Conservation (phyloP, 2,329 filamentous ascomycete species). For the Fusarium armeniacum region DNA sequence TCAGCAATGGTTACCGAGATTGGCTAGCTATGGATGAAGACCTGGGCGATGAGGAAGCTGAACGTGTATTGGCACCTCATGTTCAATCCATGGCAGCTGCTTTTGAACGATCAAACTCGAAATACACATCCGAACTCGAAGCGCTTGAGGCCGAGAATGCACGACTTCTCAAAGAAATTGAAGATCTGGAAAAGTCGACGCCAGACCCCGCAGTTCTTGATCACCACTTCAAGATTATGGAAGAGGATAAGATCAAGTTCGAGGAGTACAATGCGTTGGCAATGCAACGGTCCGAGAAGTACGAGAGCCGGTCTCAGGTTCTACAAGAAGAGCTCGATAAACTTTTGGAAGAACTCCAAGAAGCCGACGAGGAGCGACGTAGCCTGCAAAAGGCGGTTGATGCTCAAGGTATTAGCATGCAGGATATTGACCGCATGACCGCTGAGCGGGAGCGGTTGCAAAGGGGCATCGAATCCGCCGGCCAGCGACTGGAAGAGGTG, state of each 20-base stretch:
- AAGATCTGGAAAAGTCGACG: slow-evolving; percentile 87
- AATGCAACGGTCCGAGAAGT: slow-evolving; percentile 88
- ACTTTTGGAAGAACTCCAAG: slow-evolving; percentile 78
- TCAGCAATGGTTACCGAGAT: slow-evolving; percentile 90
- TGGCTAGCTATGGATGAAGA: slow-evolving; percentile 96
- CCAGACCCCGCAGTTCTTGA: slow-evolving; percentile 88
- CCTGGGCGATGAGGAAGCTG: slow-evolving; percentile 85
- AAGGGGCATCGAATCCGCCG: slow-evolving; percentile 83
- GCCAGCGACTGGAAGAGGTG: slow-evolving; percentile 83
- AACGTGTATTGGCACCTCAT: slow-evolving; percentile 84
- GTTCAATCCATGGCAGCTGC: slow-evolving; percentile 88
- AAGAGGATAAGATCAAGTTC: slow-evolving; percentile 95
- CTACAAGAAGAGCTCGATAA: slow-evolving; percentile 90
- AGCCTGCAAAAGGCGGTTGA: slow-evolving; percentile 89
- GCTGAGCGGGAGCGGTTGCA: slow-evolving; percentile 94
- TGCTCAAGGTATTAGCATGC: slow-evolving; percentile 93
- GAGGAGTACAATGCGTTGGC: slow-evolving; percentile 93
- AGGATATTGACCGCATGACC: slow-evolving; percentile 99
- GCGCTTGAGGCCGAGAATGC: slow-evolving; percentile 89
- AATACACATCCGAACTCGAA: slow-evolving; percentile 86
- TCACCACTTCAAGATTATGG: slow-evolving; percentile 91
- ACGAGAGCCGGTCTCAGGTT: slow-evolving; percentile 82
- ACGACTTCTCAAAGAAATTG: slow-evolving; percentile 85
- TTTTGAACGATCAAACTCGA: slow-evolving; percentile 87
- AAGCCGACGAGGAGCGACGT: slow-evolving; percentile 85